Conservation (phyloP, 805 yeast genomes). For the Ogataea methanolica region DNA sequence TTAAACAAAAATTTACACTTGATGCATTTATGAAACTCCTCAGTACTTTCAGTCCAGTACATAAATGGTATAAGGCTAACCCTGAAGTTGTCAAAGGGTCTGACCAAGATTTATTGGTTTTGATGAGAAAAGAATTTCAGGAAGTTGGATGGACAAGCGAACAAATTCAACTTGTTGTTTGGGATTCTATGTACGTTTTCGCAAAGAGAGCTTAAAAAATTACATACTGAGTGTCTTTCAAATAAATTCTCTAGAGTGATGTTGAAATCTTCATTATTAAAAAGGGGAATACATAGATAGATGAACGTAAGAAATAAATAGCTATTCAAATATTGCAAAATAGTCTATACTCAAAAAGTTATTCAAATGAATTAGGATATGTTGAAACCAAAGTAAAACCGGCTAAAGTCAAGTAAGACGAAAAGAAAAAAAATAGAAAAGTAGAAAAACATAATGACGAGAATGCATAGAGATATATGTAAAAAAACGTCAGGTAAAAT, state of each 20-base stretch:
- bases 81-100: constrained; percentile 13
- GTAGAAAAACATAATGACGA: too few relatives aligned
- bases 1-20: constrained; percentile 14
- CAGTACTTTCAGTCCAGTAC: constrained; percentile 23
- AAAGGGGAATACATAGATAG: background rate
- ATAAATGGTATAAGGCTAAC: constrained; percentile 20
- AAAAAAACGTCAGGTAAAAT: background rate
- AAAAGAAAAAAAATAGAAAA: too few relatives aligned
- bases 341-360: too few relatives aligned
- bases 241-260: background rate
- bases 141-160: constrained; percentile 40
- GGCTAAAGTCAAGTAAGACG: too few relatives aligned
- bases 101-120: constrained; percentile 13
- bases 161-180: constrained; percentile 40
- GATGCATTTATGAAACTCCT: constrained; percentile 17
- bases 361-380: too few relatives aligned
- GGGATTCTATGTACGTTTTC: constrained; percentile 54
- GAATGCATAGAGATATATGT: background rate
- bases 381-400: too few relatives aligned
- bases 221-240: too few relatives aligned
- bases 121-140: constrained; percentile 16
- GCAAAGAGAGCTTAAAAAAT: constrained; percentile 28
- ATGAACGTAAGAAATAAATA: background rate
- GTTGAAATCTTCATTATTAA: constrained; percentile 6
- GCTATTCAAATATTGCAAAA: too few relatives aligned